Base-by-base conservation (phyloP, 371 early-diverging fungal genomes). In the Amoeboaphelidium protococcarum region DNA sequence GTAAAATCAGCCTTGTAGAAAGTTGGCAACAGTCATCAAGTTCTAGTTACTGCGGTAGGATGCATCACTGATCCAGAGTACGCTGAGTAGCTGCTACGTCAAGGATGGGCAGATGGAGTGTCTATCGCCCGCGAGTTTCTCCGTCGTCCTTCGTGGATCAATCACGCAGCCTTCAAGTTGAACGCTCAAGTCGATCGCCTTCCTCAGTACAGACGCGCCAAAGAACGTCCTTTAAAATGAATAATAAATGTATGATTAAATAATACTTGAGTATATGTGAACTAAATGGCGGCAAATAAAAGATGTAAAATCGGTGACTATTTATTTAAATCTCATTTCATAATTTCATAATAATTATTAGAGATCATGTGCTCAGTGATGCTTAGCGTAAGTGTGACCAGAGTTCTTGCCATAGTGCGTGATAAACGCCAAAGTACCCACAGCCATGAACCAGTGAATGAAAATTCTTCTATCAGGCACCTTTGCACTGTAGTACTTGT, bases 81-180 rank as follows among this genome's bases (percentile, higher is more conserved):
- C 40, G 82, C 82, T 0, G 72, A 82, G 23, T 58, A 65, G 0
- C 66, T 88, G 23, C 45, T 89, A 21, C 54, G 70, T 41, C 51
- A 58, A 0, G 71, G 65, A 2, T 53, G 69, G 42, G 84, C 84
- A 0, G 87, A 89, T 57, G 46, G 73, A n/a, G 60, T 86, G 0
- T 63, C 76, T 1, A 54, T 76, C 10, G 91, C 69, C 3, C 70
- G 89, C 24, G 71, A 72, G 42, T 77, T 79, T 52, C 56, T 90
- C 54, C 55, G 77, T 19, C 68, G 84, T 42, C 71, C 76, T 19
- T 23, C 3, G n/a, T 62, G 63, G 56, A 62, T 75, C 40, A 12
- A 54, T 24, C 47, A 56, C 3, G 68, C 72, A 13, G 76, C 69
- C 23, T 48, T 54, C 21, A 72, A 76, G 37, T 58, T 84, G 12